Evolutionary conservation across 257 asterid genomes (phyloP), one percentile per base, ranked within the genome.

Genomic region (Salvia miltiorrhiza): DNA sequence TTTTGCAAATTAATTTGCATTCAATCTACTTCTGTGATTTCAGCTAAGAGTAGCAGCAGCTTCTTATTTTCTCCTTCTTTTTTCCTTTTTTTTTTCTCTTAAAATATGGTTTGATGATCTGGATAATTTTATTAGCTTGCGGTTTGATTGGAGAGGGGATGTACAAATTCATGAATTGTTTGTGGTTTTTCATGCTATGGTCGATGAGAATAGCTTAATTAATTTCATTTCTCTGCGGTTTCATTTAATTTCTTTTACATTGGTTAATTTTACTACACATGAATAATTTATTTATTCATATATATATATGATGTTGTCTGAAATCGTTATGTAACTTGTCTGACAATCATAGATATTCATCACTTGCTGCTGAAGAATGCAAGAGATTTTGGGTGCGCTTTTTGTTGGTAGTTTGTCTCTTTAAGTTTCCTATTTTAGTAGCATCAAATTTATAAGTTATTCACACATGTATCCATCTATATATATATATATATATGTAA

Each of bases 131-230:
- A 33, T 58, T 55, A 48, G 69, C 66, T 17, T 41, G 73, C 7
- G 12, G 61, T 78, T 74, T 74, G 77, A 59, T 68, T 80, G 78
- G 73, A 60, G 73, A 69, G 63, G 41, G 74, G 49, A 52, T 80
- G 85, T 83, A 77, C 74, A 83, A 83, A 80, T 75, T 82, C 85
- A 72, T 77, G 88, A 80, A 75, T 83, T 75, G 73, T 78, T 67
- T 35, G 58, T 69, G 74, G 66, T 23, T 9, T 37, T 44, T 71
- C 28, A 44, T 43, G 53, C 65, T 33, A 52, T 63, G 45, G 11
- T 7, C 4, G 28, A 30, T 13, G 73, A 71, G 49, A 55, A n/a
- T 71, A 64, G 70, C 43, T 48, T 52, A 23, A n/a, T 45, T 45
- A n/a, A n/a, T n/a, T n/a, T 39, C 8, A 47, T 16, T 30, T 30